Percentiles rank a stretch among this genome's conserved stretches.
phyloP scores from a whole-genome alignment of 163 green algal genomes.

The Chlamydomonas reinhardtii region DNA sequence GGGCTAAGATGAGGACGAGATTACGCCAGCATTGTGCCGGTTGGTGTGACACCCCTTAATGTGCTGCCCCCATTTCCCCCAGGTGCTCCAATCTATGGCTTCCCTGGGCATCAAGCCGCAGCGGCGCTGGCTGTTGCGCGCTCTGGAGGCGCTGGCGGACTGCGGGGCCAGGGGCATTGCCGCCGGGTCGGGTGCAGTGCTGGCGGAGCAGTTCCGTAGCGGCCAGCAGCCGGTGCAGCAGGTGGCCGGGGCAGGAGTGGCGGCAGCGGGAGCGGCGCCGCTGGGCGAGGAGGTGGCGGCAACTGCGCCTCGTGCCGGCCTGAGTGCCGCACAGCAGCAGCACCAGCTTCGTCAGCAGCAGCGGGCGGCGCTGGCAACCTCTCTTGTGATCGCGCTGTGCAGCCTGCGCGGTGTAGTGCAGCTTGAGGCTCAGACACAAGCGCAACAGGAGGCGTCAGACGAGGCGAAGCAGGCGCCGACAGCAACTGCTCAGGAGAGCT shows the following conservation, averaged over 20 bases:
- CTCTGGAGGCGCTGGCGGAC: conserved; percentile 5
- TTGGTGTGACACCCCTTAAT: no score
- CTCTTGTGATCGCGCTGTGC: not conserved
- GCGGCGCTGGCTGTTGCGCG: conserved; percentile 16
- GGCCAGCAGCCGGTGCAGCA: no score
- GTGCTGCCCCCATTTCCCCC: no score
- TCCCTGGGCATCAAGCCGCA: conserved; percentile 15
- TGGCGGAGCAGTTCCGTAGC: no score
- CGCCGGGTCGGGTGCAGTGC: no score
- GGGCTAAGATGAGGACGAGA: no score
- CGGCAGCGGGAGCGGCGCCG: no score
- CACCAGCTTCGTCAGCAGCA: conserved; percentile 22
- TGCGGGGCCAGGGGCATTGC: not conserved
- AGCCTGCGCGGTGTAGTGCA: conserved; percentile 13
- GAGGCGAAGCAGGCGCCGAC: not conserved
- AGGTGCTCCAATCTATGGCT: conserved; percentile 30
- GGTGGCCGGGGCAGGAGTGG: no score
- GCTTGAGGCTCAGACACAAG: not conserved
- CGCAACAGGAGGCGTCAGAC: no score
- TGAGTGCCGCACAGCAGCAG: conserved; percentile 8
- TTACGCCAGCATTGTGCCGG: no score
- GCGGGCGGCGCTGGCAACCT: not conserved
- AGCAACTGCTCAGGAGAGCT: no score
- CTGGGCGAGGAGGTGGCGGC: no score
- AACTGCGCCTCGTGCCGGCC: not conserved